Base-by-base conservation (phyloP, 208 protist genomes). In the Novymonas esmeraldas region DNA sequence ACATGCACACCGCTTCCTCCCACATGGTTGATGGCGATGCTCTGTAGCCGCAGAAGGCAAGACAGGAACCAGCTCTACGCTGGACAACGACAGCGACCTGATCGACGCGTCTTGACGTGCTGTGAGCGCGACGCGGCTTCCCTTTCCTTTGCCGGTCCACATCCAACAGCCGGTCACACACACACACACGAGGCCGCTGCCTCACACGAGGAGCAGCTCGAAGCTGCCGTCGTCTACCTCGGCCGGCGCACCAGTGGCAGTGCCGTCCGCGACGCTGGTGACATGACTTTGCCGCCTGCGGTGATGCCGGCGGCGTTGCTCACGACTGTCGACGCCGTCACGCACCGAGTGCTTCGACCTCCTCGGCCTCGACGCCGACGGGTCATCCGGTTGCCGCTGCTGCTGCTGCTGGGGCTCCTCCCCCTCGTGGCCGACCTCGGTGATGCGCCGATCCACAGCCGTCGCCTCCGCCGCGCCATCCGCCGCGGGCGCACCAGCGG, bases 121-220 rank as follows among this genome's bases (percentile, higher is more conserved):
- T n/a, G n/a, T n/a, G n/a, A n/a, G n/a, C n/a, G n/a, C n/a, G n/a
- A n/a, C n/a, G n/a, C n/a, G n/a, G n/a, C n/a, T n/a, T n/a, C n/a
- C n/a, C n/a, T n/a, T n/a, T n/a, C n/a, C n/a, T n/a, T n/a, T n/a
- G n/a, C n/a, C n/a, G n/a, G n/a, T n/a, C n/a, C n/a, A n/a, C n/a
- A n/a, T n/a, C n/a, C n/a, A n/a, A 59, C 11, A 4, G 7, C 4
- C 31, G 14, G 29, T 39, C 0, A 38, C 50, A 56, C 20, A 44
- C 11, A 2, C 9, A 18, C 28, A 16, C 51, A 7, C 7, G 39
- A 57, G 22, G 51, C 39, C 50, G 56, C 39, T 6, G 28, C 9
- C 0, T 76, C 51, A 87, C 28, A 70, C 69, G 6, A 58, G 20
- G 29, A 83, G 50, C 0, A 87, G 66, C 31, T 82, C 81, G 62